Base-by-base conservation (phyloP, 2,329 filamentous ascomycete species). In the Paraphaeosphaeria minitans region DNA sequence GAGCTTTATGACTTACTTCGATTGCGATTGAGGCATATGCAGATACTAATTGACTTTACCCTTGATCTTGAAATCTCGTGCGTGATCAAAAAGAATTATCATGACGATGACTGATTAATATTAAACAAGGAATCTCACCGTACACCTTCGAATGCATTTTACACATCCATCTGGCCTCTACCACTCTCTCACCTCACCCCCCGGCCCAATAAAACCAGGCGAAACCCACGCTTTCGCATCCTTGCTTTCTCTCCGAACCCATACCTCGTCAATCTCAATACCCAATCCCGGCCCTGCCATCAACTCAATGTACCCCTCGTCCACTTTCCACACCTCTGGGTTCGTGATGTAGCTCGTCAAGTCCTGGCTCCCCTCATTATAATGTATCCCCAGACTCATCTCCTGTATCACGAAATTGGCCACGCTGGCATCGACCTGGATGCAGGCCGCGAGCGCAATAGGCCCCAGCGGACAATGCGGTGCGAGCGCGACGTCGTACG, bases 361-460 rank as follows among this genome's bases (percentile, higher is more conserved):
- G 60, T 78, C 76, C 52, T 72, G 64, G 31, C 70, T 72, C 0
- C 75, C 76, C 1, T 67, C 72, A 60, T 93, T 93, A 70, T 93
- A 93, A 72, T 93, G 91, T 66, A 93, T 93, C 0, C 90, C 90
- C 31, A 92, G 69, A 54, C 87, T 89, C 90, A 92, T 92, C 74
- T 93, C 90, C 69, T 91, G 87, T 33, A 93, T 92, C 0, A 83
- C 85, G 70, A 92, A 73, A 89, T 92, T 21, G 82, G 82, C 21
- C 79, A 85, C 10, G 77, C 79, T 21, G 84, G 80, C 69, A 24
- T 86, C 87, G 1, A 92, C 84, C 62, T 92, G 89, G 42, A 92
- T 80, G 56, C 83, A 87, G 0, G 90, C 90, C 0, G 90, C 90
- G 16, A 92, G 78, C 0, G 90, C 88, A 51, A 93, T 88, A 0